A percentile compares a stretch with the other conserved stretches of the same genome.
phyloP scores from a whole-genome alignment of 2,329 filamentous ascomycete species.

The Hypoxylon sp. region DNA sequence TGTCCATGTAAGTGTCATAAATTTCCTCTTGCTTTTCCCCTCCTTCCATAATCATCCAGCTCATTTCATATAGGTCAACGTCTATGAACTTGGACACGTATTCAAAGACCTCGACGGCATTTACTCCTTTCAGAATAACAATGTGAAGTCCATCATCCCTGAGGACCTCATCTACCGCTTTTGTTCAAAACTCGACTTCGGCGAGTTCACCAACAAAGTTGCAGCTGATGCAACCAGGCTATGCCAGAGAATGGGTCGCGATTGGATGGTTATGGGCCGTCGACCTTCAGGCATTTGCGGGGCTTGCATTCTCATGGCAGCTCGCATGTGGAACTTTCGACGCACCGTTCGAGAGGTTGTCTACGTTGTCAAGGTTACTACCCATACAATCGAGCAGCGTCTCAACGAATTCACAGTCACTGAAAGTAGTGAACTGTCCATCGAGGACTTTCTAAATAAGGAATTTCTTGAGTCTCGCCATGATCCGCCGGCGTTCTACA shows the following conservation, averaged over 20 bases:
- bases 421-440: constrained; percentile 85
- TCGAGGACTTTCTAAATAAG: constrained; percentile 84
- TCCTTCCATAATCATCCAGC: background rate
- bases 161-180: constrained; percentile 94
- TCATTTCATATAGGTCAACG: constrained; percentile 73
- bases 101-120: constrained; percentile 87
- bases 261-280: constrained; percentile 97
- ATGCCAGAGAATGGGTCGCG: constrained; percentile 91
- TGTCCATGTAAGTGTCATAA: constrained; percentile 58
- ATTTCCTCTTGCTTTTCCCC: background rate
- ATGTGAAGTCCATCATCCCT: constrained; percentile 78
- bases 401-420: constrained; percentile 93
- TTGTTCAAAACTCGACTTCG: constrained; percentile 92
- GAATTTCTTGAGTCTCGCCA: constrained; percentile 79
- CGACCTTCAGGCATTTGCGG: constrained; percentile 95
- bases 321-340: constrained; percentile 98
- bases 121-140: constrained; percentile 74
- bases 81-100: constrained; percentile 90
- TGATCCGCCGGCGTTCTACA: constrained; percentile 87
- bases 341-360: constrained; percentile 94
- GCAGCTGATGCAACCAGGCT: constrained; percentile 90
- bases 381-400: constrained; percentile 91
- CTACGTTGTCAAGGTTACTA: constrained; percentile 98
- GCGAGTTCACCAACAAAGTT: constrained; percentile 83
- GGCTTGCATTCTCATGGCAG: constrained; percentile 92